These are phyloP conservation scores for Silene uniflora DNA, from an alignment of 148 eudicot species.

Conservation along the genomic window DNA sequence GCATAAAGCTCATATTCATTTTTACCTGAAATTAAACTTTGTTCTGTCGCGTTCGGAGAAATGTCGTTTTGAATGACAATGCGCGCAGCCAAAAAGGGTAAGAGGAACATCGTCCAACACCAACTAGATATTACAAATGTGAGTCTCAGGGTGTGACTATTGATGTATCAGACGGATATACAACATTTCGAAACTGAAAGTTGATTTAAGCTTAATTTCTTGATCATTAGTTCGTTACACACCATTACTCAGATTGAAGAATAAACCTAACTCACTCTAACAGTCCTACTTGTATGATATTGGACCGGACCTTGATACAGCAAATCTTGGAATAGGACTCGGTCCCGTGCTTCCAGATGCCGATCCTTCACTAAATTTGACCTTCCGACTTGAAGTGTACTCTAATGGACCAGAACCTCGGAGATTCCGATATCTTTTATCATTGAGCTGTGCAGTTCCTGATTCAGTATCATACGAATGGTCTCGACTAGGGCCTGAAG, in stretches of 20 bases:
- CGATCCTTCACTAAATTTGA: slow-evolving; percentile 67
- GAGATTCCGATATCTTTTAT: slow-evolving; percentile 43
- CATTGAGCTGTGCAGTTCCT: slow-evolving; percentile 40
- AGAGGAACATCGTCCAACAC: too few species aligned
- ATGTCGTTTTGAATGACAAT: too few species aligned
- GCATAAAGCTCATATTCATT: too few species aligned
- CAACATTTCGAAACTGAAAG: too few species aligned
- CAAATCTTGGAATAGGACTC: slow-evolving; percentile 91
- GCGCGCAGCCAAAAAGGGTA: too few species aligned
- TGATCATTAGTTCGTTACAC: not conserved
- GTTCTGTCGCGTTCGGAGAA: too few species aligned
- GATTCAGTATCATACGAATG: slow-evolving; percentile 47
- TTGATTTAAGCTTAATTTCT: too few species aligned
- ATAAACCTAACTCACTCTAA: not conserved
- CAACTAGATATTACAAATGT: too few species aligned
- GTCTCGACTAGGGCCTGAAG: slow-evolving; percentile 49
- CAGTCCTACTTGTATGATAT: slow-evolving; percentile 60
- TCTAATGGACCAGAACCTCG: slow-evolving; percentile 89
- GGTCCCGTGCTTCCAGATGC: slow-evolving; percentile 76
- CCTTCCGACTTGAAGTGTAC: slow-evolving; percentile 52
- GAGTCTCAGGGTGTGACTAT: too few species aligned
- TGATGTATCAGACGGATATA: too few species aligned
- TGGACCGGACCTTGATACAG: slow-evolving; percentile 95
- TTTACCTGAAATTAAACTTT: too few species aligned
- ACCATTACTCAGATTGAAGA: not conserved